These are phyloP conservation scores for Daldinia vernicosa DNA, from an alignment of 495 filamentous ascomycete genomes.

Conservation along the genomic window DNA sequence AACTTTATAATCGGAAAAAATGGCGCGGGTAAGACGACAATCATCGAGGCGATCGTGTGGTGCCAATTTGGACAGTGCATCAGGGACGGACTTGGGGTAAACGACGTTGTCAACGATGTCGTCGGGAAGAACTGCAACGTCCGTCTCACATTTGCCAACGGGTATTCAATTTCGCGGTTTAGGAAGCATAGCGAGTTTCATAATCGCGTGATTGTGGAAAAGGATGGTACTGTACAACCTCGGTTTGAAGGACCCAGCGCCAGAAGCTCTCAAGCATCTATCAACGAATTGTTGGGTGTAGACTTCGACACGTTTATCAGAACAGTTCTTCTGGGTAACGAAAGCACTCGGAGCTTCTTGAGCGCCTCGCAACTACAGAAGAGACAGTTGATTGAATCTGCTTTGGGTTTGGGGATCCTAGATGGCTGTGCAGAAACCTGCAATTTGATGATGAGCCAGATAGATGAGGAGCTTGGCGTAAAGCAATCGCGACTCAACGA, in stretches of 20 bases:
- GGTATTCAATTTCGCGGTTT: constrained; percentile 45
- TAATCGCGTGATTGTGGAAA: constrained; percentile 39
- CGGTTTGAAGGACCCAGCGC: constrained; percentile 41
- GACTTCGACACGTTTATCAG: constrained; percentile 48
- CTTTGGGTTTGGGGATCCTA: constrained; percentile 42
- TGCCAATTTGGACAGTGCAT: constrained; percentile 49
- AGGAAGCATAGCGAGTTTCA: constrained; percentile 35
- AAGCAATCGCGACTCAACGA: constrained; percentile 11
- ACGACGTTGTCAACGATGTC: constrained; percentile 48
- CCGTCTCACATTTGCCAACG: constrained; percentile 45
- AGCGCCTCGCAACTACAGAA: constrained; percentile 37
- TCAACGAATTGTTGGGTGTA: constrained; percentile 46
- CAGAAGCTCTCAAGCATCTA: constrained; percentile 40
- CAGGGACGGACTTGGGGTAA: constrained; percentile 39
- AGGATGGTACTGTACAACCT: constrained; percentile 43
- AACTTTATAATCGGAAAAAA: constrained; percentile 43
- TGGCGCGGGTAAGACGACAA: constrained; percentile 46
- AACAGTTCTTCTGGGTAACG: constrained; percentile 45
- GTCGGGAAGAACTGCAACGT: constrained; percentile 42
- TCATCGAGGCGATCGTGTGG: constrained; percentile 50
- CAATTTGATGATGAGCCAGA: constrained; percentile 36
- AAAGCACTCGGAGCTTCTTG: constrained; percentile 48
- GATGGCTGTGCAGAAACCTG: constrained; percentile 41
- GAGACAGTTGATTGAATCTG: constrained; percentile 44
- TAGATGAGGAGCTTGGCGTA: constrained; percentile 31